phyloP scores from a whole-genome alignment of 2,329 filamentous ascomycete species.

The Aspergillus calidoustus region DNA sequence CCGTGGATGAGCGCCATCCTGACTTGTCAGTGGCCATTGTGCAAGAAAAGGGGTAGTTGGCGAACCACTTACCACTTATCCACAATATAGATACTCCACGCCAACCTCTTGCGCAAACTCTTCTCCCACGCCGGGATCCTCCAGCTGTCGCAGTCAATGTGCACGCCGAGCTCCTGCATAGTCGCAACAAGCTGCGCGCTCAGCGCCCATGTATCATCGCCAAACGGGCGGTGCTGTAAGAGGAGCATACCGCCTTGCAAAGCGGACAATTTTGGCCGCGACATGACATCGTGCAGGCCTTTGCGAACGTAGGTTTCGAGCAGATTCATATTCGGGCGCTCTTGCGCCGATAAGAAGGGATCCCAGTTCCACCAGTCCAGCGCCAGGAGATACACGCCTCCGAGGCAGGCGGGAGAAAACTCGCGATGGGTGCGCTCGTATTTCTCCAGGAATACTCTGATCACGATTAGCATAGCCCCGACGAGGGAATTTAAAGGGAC shows the following conservation, averaged over 20 bases:
- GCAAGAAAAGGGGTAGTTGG: not conserved
- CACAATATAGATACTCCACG: conserved; percentile 4
- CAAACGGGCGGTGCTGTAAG: not conserved
- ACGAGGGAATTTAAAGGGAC: not conserved
- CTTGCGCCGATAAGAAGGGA: not conserved
- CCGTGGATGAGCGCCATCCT: conserved; percentile 7
- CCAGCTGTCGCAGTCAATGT: conserved; percentile 3
- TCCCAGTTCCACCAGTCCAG: conserved; percentile 10
- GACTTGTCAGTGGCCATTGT: not conserved
- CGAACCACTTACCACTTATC: conserved; percentile 10
- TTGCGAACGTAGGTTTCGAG: not conserved
- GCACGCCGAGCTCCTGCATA: conserved; percentile 3
- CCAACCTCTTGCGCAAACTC: conserved; percentile 3
- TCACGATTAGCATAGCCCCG: not conserved
- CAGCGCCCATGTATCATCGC: conserved; percentile 5
- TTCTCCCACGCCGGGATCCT: conserved; percentile 7
- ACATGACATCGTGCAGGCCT: conserved; percentile 1
- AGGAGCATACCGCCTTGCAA: conserved; percentile 4
- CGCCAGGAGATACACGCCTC: conserved; percentile 4
- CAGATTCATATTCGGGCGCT: not conserved
- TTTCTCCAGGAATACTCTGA: conserved; percentile 6
- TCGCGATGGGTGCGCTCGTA: conserved; percentile 8
- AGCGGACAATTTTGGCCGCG: conserved; percentile 1
- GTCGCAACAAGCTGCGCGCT: not conserved
- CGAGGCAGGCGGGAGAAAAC: conserved; percentile 5